phyloP scores from a whole-genome alignment of 2,329 filamentous ascomycete species.

The Beauveria sp. region DNA sequence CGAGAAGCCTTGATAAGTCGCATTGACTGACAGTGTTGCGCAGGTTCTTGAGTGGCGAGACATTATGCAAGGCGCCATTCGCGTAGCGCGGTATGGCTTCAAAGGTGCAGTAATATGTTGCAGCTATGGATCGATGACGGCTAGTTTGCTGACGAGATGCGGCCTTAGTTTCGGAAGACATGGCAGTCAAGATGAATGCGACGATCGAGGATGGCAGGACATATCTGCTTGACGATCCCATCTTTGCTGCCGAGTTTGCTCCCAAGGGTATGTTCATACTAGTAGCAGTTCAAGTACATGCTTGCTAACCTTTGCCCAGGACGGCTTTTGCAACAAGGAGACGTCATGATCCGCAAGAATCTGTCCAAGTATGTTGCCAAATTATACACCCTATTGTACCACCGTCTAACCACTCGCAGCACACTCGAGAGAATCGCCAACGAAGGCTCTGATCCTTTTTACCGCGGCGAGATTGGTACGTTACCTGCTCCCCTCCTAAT shows the following conservation, averaged over 20 bases:
- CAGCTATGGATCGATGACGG: background rate
- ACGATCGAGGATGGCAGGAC: constrained; percentile 28
- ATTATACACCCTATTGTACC: background rate
- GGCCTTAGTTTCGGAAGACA: constrained; percentile 58
- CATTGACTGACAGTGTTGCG: background rate
- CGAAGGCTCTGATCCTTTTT: constrained; percentile 66
- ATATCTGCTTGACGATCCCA: constrained; percentile 67
- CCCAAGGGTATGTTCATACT: constrained; percentile 51
- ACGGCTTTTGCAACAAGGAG: constrained; percentile 60
- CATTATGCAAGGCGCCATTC: constrained; percentile 66
- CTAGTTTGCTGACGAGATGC: background rate
- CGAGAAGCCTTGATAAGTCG: too few relatives aligned
- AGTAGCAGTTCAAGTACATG: background rate
- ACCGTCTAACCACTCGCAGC: constrained; percentile 17
- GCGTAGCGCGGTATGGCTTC: constrained; percentile 69
- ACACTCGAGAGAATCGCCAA: constrained; percentile 72
- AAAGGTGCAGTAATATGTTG: constrained; percentile 23
- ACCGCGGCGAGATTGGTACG: constrained; percentile 56
- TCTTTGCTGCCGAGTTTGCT: constrained; percentile 84
- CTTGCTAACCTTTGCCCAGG: constrained; percentile 28
- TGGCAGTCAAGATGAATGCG: constrained; percentile 63
- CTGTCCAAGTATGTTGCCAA: constrained; percentile 52
- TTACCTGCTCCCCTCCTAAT: background rate
- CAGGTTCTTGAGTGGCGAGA: constrained; percentile 58
- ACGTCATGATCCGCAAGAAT: constrained; percentile 71